These are phyloP conservation scores for Backusella westeae DNA, from an alignment of 192 early-diverging fungal genomes.

Conservation along the genomic window DNA sequence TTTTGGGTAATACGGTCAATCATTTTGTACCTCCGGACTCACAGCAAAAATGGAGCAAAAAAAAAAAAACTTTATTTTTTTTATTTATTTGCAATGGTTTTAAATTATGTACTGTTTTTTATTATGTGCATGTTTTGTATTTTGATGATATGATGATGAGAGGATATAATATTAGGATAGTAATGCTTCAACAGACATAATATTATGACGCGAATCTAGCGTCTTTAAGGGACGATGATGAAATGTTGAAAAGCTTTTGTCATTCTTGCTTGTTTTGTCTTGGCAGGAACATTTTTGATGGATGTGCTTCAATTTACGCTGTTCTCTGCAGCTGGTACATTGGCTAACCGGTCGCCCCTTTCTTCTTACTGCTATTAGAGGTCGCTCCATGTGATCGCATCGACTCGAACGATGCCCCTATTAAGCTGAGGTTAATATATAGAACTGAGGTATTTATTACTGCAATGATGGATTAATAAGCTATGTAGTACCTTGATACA, in stretches of 20 bases:
- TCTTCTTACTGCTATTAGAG: not conserved
- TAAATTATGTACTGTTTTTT: not conserved
- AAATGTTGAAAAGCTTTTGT: not conserved
- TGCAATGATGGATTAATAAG: not conserved
- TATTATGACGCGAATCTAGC: not conserved
- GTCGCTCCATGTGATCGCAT: slow-evolving; percentile 13
- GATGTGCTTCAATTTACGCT: slow-evolving; percentile 8
- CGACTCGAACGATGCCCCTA: slow-evolving; percentile 14
- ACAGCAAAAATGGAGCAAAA: not conserved
- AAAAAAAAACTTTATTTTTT: not conserved
- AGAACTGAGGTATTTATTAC: not conserved
- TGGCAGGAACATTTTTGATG: slow-evolving; percentile 15
- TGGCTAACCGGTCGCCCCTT: slow-evolving; percentile 18
- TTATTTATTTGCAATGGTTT: not conserved
- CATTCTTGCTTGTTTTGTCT: not conserved
- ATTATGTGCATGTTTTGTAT: not conserved
- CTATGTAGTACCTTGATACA: slow-evolving; percentile 6
- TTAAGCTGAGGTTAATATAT: not conserved
- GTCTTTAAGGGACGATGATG: not conserved
- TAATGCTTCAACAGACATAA: slow-evolving; percentile 14
- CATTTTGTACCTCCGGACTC: not conserved
- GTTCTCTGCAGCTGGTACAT: slow-evolving; percentile 12
- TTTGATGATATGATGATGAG: not conserved
- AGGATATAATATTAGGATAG: not conserved
- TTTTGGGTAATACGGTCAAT: not conserved